Conservation (phyloP, 331 rosid species). For the Telfairia occidentalis region DNA sequence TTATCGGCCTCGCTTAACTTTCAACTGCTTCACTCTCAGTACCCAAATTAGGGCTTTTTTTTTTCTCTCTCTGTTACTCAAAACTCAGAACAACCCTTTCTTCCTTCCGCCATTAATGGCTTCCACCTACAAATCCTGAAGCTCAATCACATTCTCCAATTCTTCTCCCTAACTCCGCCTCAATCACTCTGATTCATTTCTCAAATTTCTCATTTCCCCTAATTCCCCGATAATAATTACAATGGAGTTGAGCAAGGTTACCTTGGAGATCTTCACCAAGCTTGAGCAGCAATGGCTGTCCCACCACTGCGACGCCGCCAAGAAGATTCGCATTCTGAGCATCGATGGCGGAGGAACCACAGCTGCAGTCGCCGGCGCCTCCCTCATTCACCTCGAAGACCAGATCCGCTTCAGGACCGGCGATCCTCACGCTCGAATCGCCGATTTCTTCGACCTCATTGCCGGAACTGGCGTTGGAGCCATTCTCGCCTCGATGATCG, state of each 20-base stretch:
- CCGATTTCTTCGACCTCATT: slow-evolving; percentile 76
- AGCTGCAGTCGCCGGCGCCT: slow-evolving; percentile 58
- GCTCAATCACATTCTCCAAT: background rate
- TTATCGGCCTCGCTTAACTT: background rate
- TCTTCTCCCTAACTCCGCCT: background rate
- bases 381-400: slow-evolving; percentile 73
- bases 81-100: background rate
- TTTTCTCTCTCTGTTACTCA: slow-evolving; percentile 22
- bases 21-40: background rate
- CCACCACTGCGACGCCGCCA: slow-evolving; percentile 48
- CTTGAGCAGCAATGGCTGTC: slow-evolving; percentile 97
- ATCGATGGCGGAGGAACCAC: slow-evolving; percentile 91
- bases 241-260: slow-evolving; percentile 78
- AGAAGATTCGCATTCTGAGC: slow-evolving; percentile 76
- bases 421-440: slow-evolving; percentile 59
- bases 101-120: slow-evolving; percentile 30
- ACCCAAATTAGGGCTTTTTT: slow-evolving; percentile 9
- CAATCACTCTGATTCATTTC: background rate
- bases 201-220: background rate
- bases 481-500: slow-evolving; percentile 63
- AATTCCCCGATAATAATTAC: background rate
- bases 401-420: slow-evolving; percentile 88
- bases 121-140: slow-evolving; percentile 44
- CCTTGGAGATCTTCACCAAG: slow-evolving; percentile 81
- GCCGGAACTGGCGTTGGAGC: slow-evolving; percentile 87